Evolutionary conservation across 495 filamentous ascomycete genomes (phyloP).

Genomic region (Tuber microsphaerosporum): DNA sequence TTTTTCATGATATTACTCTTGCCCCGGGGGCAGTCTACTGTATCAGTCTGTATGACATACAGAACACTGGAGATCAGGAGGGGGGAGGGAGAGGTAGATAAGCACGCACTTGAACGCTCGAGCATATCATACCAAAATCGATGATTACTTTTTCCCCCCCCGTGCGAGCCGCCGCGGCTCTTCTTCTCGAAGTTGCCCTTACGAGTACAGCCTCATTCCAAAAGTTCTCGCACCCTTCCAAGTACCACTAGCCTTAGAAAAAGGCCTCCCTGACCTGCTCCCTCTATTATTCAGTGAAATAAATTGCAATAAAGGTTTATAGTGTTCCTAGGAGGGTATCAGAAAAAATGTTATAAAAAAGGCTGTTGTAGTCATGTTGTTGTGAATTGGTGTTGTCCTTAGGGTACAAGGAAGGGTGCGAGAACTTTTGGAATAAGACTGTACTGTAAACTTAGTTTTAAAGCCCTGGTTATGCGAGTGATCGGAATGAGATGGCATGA

Average conservation of each 20-base stretch:
- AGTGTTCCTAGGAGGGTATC: no score
- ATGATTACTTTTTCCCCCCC: neutral
- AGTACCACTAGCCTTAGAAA: no score
- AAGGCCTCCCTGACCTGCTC: no score
- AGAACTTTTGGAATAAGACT: no score
- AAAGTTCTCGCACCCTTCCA: no score
- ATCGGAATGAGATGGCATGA: neutral
- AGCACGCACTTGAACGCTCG: neutral
- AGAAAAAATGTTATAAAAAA: no score
- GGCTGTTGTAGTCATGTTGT: no score
- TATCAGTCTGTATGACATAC: neutral
- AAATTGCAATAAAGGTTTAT: no score
- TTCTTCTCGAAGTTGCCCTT: neutral
- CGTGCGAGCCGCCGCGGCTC: neutral
- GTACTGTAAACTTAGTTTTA: neutral
- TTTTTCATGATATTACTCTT: slow-evolving; percentile 10
- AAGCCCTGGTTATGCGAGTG: neutral
- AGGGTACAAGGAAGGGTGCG: no score
- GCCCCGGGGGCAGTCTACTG: neutral
- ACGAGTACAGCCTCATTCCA: no score
- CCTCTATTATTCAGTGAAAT: no score
- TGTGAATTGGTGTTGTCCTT: no score
- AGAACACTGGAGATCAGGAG: neutral
- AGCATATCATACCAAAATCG: neutral
- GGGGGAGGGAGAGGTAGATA: neutral